Evolutionary conservation across 2,329 filamentous ascomycete species (phyloP).

Genomic region (Paecilomyces formosus): DNA sequence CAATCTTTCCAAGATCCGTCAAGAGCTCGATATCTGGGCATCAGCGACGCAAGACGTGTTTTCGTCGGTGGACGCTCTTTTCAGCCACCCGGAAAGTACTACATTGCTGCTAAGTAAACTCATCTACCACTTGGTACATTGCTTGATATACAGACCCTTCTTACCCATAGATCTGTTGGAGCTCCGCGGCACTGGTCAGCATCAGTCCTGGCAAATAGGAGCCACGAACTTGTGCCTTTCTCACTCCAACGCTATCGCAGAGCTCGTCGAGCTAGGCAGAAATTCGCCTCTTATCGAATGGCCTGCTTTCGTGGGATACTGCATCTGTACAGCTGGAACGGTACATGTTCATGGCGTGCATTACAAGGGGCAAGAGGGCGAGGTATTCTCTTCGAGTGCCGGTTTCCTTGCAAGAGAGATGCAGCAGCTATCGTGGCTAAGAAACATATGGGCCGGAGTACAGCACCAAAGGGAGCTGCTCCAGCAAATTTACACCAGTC

Average conservation of each 20-base stretch:
- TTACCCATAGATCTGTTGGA: constrained; percentile 77
- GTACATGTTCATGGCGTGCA: constrained; percentile 82
- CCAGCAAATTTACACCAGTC: constrained; percentile 69
- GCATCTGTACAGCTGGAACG: constrained; percentile 76
- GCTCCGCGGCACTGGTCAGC: constrained; percentile 69
- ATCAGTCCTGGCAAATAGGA: constrained; percentile 89
- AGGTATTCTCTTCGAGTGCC: constrained; percentile 56
- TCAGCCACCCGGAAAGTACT: constrained; percentile 71
- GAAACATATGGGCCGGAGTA: constrained; percentile 67
- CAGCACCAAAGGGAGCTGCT: constrained; percentile 75
- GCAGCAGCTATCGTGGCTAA: constrained; percentile 68
- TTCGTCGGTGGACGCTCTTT: constrained; percentile 64
- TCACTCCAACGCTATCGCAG: constrained; percentile 80
- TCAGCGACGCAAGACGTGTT: constrained; percentile 74
- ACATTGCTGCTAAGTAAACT: constrained; percentile 75
- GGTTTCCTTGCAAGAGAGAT: constrained; percentile 72
- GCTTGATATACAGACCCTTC: constrained; percentile 79
- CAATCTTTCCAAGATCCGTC: constrained; percentile 75
- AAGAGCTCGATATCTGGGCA: constrained; percentile 79
- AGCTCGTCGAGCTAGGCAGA: constrained; percentile 71
- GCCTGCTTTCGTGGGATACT: constrained; percentile 81
- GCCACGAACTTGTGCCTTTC: constrained; percentile 81
- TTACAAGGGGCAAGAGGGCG: constrained; percentile 59
- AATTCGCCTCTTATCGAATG: constrained; percentile 70
- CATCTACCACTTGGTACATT: constrained; percentile 80